Base-by-base conservation (phyloP, 2,329 filamentous ascomycete genomes). In the Pezicula radicicola region DNA sequence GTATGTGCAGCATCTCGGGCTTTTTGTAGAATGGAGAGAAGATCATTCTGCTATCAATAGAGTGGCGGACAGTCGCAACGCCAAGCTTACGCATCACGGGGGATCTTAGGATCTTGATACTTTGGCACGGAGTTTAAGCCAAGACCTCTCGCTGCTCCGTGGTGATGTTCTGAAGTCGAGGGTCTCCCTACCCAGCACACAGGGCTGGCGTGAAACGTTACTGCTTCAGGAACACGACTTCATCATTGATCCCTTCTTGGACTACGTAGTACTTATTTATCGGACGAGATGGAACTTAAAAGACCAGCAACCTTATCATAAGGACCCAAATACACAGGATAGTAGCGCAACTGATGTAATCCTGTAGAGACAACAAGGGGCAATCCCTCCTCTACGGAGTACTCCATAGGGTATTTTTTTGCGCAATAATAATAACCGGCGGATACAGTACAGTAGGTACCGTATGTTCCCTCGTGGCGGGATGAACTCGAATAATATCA, bases 51-150 rank as follows among this genome's bases (percentile, higher is more conserved):
- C 37, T 52, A 51, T 16, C 41, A 46, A 50, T 27, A 47, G 28
- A 53, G 55, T 53, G 50, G 40, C 35, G 39, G 25, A 21, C 12
- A 35, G 30, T 33, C 47, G 42, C 47, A 48, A 47, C 46, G n/a
- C 46, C 36, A 46, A 46, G 44, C 33, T 45, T 27, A 33, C 19
- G 12, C 13, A 45, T 28, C 35, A 50, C 25, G 43, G 35, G 30
- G 39, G 16, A 46, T 42, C 35, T 6, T 25, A 25, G 25, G 25
- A 25, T 25, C 25, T 25, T 43, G 47, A 53, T 42, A 44, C 42
- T 39, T 39, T 25, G 25, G 25, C 25, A 25, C 25, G 25, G 25
- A 25, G 25, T 25, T 46, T 35, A 51, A 57, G 57, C 53, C 51
- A 52, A 48, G 46, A n/a, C 37, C 50, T 45, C 51, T 52, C 12